Conservation (phyloP, 768 basidiomycete species). For the Boletus sp. region DNA sequence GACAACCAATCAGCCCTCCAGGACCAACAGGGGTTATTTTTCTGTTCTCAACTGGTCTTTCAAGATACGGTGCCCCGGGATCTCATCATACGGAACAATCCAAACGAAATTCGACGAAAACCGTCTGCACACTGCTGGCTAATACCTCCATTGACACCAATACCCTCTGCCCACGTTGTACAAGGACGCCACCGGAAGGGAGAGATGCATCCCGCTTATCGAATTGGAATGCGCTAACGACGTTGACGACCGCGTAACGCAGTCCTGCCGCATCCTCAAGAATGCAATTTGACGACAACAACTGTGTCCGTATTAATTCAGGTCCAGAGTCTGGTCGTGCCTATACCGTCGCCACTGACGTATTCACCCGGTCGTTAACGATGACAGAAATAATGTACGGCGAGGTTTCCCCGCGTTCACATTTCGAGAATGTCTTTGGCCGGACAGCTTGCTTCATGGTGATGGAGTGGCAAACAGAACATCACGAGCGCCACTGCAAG, state of each 20-base stretch:
- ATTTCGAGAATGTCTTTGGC: background rate
- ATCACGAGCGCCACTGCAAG: background rate
- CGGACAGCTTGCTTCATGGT: background rate
- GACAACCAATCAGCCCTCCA: background rate
- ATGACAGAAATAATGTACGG: background rate
- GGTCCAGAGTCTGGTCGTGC: background rate
- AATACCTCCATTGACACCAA: no score
- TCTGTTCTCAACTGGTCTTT: background rate
- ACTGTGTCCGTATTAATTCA: background rate
- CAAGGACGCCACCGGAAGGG: no score
- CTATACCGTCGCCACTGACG: background rate
- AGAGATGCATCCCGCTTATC: no score
- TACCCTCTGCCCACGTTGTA: no score
- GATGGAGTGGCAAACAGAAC: background rate
- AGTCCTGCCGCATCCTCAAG: background rate
- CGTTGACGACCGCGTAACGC: no score
- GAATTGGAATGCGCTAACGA: no score
- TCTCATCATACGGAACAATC: no score
- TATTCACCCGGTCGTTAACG: background rate
- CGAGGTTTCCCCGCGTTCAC: slow-evolving; percentile 2
- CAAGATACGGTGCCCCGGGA: background rate
- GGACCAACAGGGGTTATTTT: background rate
- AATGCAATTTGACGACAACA: background rate
- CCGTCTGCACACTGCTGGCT: no score
- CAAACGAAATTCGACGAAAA: no score